A percentile compares a stretch with the other conserved stretches of the same genome.
Conservation (phyloP, 768 basidiomycete genomes). For the Tylopilus plumbeoviolaceoides region DNA sequence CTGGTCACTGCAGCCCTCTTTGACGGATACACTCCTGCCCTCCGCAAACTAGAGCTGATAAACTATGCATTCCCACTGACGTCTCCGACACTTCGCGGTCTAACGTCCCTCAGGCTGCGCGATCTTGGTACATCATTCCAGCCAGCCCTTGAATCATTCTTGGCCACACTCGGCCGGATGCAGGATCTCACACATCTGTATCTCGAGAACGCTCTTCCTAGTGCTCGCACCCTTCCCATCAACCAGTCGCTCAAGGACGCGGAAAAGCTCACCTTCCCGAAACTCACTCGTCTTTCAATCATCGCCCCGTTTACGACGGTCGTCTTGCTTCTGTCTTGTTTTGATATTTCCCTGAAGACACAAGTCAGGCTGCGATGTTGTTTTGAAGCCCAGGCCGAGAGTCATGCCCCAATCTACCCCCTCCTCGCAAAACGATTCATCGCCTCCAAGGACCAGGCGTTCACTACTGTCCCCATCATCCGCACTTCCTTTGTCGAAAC, state of each 20-base stretch:
- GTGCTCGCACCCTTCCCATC: background rate
- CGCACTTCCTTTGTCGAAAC: constrained; percentile 10
- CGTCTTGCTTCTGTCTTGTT: constrained; percentile 9
- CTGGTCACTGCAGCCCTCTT: constrained; percentile 29
- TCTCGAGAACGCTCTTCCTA: constrained; percentile 35
- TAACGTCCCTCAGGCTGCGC: constrained; percentile 37
- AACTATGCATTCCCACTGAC: constrained; percentile 35
- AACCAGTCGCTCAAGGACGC: background rate
- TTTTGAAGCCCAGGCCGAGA: constrained; percentile 2
- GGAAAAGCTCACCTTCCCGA: constrained; percentile 5
- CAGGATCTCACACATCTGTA: constrained; percentile 32
- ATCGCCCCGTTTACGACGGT: constrained; percentile 18
- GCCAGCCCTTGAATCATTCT: constrained; percentile 31
- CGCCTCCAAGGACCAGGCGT: background rate
- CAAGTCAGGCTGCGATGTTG: constrained; percentile 16
- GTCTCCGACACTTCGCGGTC: constrained; percentile 31
- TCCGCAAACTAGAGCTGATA: constrained; percentile 35
- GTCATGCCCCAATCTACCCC: constrained; percentile 9
- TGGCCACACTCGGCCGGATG: constrained; percentile 33
- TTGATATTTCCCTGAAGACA: constrained; percentile 10
- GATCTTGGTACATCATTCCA: constrained; percentile 23
- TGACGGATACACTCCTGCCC: constrained; percentile 29
- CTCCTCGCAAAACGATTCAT: constrained; percentile 17
- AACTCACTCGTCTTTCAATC: constrained; percentile 15
- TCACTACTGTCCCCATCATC: constrained; percentile 5